These are phyloP conservation scores for Yamadazyma siamensis DNA, from an alignment of 1,139 yeast genomes.

Conservation along the genomic window DNA sequence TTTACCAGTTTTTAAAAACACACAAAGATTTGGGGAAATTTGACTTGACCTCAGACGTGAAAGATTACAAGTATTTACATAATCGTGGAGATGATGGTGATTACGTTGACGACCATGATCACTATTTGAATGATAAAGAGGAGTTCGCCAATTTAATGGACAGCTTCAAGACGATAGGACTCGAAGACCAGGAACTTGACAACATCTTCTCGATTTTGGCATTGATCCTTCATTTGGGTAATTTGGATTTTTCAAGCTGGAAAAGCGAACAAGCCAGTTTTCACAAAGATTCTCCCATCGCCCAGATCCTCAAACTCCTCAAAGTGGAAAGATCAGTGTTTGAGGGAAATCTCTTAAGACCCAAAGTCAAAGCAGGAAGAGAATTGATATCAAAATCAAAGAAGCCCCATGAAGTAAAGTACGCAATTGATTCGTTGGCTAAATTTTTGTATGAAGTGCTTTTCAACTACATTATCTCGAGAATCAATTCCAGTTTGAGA, in stretches of 20 bases:
- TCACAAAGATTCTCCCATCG: conserved; percentile 51
- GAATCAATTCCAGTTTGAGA: conserved; percentile 68
- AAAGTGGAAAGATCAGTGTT: conserved; percentile 63
- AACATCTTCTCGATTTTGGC: conserved; percentile 70
- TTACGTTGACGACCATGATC: conserved; percentile 34
- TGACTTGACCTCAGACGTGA: conserved; percentile 43
- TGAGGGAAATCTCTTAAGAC: conserved; percentile 58
- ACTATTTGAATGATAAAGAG: conserved; percentile 70
- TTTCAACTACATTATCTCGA: conserved; percentile 73
- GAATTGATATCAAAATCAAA: conserved; percentile 82
- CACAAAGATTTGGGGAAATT: conserved; percentile 51
- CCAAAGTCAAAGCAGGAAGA: conserved; percentile 88
- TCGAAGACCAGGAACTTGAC: conserved; percentile 51
- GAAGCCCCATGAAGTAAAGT: conserved; percentile 76
- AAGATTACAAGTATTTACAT: conserved; percentile 57
- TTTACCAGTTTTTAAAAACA: conserved; percentile 82
- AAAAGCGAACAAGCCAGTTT: conserved; percentile 81
- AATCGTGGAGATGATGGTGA: conserved; percentile 34
- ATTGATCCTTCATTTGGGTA: conserved; percentile 80
- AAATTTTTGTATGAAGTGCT: conserved; percentile 82
- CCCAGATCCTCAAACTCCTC: conserved; percentile 55
- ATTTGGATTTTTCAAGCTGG: conserved; percentile 68
- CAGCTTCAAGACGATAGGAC: conserved; percentile 76
- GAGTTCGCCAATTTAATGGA: conserved; percentile 61
- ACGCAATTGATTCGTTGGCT: conserved; percentile 82